Percentiles rank a stretch among this genome's conserved stretches.
Evolutionary conservation across 345 rosid genomes (phyloP).

Genomic region (Psidium friedrichsthalianum): DNA sequence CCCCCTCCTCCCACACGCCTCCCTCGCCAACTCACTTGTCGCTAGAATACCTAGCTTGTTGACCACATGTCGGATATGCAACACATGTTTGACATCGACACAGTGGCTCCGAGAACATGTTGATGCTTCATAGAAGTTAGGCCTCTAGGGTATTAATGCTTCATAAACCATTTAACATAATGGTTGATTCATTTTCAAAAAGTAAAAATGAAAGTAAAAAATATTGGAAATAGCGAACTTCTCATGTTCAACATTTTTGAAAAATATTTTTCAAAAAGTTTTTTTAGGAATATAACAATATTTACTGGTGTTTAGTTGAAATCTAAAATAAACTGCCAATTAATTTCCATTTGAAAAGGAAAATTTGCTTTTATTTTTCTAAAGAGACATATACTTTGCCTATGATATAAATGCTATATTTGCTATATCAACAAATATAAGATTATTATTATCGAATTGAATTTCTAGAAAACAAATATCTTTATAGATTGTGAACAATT

Average conservation of each 20-base stretch:
- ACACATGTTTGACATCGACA: too few relatives aligned
- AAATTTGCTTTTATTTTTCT: not conserved
- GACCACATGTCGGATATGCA: too few relatives aligned
- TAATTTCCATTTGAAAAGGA: fast-evolving
- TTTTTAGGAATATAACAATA: not conserved
- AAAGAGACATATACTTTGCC: not conserved
- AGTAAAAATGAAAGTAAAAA: not conserved
- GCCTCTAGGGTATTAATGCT: not conserved
- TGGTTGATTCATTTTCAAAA: not conserved
- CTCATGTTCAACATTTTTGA: not conserved
- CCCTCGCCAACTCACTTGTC: constrained; percentile 35
- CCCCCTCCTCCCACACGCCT: constrained; percentile 15
- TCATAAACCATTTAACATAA: not conserved
- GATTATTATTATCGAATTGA: not conserved
- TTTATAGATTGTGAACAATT: not conserved
- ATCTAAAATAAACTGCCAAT: not conserved
- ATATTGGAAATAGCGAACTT: not conserved
- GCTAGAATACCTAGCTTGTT: too few relatives aligned
- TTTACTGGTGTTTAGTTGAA: fast-evolving
- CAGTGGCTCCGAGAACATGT: too few relatives aligned
- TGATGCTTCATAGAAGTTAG: not conserved
- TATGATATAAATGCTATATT: not conserved
- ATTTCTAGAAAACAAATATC: not conserved
- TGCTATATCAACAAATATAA: not conserved
- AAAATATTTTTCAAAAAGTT: fast-evolving